Percentiles rank a stretch among this genome's conserved stretches.
Conservation (phyloP, 495 filamentous ascomycete species). For the Aspergillus saccharolyticus region DNA sequence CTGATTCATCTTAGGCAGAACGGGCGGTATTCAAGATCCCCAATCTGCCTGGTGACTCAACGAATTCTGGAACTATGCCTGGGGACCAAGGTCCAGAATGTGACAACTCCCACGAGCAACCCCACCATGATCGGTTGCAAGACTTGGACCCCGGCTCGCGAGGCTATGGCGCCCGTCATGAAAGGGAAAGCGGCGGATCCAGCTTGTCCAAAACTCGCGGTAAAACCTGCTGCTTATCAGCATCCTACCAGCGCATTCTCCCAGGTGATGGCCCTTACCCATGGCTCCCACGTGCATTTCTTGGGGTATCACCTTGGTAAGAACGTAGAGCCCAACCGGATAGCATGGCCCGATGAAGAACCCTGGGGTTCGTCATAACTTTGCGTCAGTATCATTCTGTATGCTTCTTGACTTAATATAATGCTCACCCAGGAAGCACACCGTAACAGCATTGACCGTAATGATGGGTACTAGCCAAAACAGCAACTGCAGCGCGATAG, state of each 20-base stretch:
- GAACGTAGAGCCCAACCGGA: conserved; percentile 30
- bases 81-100: conserved; percentile 45
- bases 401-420: not conserved
- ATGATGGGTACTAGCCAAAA: conserved; percentile 52
- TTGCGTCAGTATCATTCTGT: not conserved
- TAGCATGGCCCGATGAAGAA: conserved; percentile 37
- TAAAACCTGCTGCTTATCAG: conserved; percentile 27
- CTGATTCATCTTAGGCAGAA: not conserved
- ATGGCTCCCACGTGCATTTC: conserved; percentile 34
- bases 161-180: conserved; percentile 45
- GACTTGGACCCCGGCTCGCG: conserved; percentile 40
- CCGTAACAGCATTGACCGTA: conserved; percentile 56
- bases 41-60: not conserved
- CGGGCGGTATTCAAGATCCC: not conserved
- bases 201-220: conserved; percentile 46
- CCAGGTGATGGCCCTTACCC: conserved; percentile 10
- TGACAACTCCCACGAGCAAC: conserved; percentile 36
- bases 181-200: conserved; percentile 49
- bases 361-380: conserved; percentile 14
- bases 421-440: conserved; percentile 55
- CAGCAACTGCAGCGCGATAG: conserved; percentile 43
- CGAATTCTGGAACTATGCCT: conserved; percentile 13
- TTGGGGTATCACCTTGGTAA: conserved; percentile 32
- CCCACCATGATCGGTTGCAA: conserved; percentile 48
- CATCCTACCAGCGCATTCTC: not conserved